Evolutionary conservation across 352 stramenopile genomes (phyloP).

Genomic region (Thraustochytrium striatum): DNA sequence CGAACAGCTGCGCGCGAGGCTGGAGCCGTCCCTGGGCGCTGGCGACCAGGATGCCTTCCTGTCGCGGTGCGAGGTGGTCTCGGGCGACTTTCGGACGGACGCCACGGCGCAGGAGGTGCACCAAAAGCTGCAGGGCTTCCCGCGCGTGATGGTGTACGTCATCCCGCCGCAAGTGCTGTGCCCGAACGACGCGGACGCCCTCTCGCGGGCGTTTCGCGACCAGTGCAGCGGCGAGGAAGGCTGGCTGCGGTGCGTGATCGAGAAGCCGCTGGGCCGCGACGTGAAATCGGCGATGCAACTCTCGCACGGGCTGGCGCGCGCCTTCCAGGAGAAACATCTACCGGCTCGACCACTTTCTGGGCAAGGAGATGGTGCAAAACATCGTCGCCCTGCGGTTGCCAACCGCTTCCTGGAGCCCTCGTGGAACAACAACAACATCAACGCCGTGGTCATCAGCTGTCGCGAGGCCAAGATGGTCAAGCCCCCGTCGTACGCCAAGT

Average conservation of each 20-base stretch:
- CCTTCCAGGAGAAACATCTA: constrained; percentile 80
- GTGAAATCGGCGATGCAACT: constrained; percentile 84
- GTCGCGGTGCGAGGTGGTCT: neutral
- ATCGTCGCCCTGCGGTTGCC: constrained; percentile 90
- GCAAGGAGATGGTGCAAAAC: constrained; percentile 98
- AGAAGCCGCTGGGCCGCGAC: constrained; percentile 97
- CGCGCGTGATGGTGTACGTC: constrained; percentile 33
- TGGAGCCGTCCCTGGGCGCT: constrained; percentile 66
- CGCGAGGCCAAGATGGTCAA: constrained; percentile 88
- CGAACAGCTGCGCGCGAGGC: constrained; percentile 71
- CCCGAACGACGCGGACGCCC: constrained; percentile 68
- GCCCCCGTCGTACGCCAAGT: constrained; percentile 87
- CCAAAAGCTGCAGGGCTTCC: neutral
- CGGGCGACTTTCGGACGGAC: constrained; percentile 3
- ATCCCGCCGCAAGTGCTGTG: constrained; percentile 8
- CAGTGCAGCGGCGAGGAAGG: constrained; percentile 52
- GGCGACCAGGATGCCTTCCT: constrained; percentile 58
- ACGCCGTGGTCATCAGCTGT: constrained; percentile 91
- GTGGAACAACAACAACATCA: constrained; percentile 92
- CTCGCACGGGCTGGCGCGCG: constrained; percentile 70
- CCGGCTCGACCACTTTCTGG: constrained; percentile 84
- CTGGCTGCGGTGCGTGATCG: constrained; percentile 89
- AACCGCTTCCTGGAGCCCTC: constrained; percentile 95
- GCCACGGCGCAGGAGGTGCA: constrained; percentile 4
- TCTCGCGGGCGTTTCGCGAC: constrained; percentile 59